Evolutionary conservation across 2,329 filamentous ascomycete genomes (phyloP), one percentile per base, ranked within the genome.

Genomic region (Pseudogymnoascus sp.): DNA sequence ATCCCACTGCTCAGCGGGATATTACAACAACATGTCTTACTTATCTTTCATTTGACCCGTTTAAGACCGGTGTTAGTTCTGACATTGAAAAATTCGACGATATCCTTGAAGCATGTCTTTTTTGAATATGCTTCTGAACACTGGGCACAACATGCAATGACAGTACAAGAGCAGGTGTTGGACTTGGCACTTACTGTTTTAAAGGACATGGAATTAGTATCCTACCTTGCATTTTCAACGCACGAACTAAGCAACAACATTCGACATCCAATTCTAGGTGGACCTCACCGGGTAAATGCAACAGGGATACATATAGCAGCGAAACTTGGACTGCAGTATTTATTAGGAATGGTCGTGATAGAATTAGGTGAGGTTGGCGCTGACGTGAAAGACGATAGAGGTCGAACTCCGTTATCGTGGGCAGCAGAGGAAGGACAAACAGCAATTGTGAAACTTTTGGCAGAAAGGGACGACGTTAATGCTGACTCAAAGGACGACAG

Each of bases 261-360:
- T 31, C 29, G 2, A 61, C 26, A 23, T 4, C 29, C 29, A 31
- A 31, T 1, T 4, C 1, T 37, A 1, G 15, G 2, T 17, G 4
- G 5, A 50, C 35, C 13, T 6, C 4, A 6, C 33, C 60, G 62
- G 29, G 60, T 17, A 29, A n/a, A 61, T 21, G 59, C 42, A 26
- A 67, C 61, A 21, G 66, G 65, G 26, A 1, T 69, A 29, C 67
- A 70, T 59, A 21, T 70, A 11, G 60, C 65, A 37, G 68, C 66
- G 60, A 64, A 31, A 13, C 66, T 70, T 50, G 68, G 67, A 35
- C 21, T 63, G 4, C 9, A n/a, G 6, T 37, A 44, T 10, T 38
- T 40, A 50, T 37, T 69, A 44, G 3, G 11, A 29, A 29, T 35
- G 38, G 37, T 60, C 17, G 31, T 63, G 13, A 44, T 31, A 10